Evolutionary conservation across 805 yeast genomes (phyloP).

Genomic region (Yueomyces sp.): DNA sequence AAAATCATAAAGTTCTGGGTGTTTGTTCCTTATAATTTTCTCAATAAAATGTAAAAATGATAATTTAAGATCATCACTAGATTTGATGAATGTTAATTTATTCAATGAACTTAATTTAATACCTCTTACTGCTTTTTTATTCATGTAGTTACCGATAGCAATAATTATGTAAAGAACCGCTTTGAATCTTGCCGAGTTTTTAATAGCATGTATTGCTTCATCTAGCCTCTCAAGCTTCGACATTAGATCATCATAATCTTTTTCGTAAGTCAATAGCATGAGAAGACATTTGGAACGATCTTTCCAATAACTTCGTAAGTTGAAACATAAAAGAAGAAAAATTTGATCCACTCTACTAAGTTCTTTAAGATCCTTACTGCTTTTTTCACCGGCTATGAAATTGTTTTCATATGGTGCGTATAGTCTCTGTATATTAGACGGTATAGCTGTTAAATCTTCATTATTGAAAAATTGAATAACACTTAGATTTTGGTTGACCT

Average conservation of each 20-base stretch:
- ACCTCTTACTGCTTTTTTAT: conserved; percentile 61
- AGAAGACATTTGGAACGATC: conserved; percentile 53
- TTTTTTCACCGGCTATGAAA: conserved; percentile 23
- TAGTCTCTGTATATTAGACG: conserved; percentile 40
- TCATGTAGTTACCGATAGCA: conserved; percentile 71
- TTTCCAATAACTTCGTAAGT: conserved; percentile 58
- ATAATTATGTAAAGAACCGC: conserved; percentile 51
- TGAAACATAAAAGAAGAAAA: conserved; percentile 53
- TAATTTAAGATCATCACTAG: conserved; percentile 49
- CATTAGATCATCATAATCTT: conserved; percentile 51
- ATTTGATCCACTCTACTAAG: conserved; percentile 60
- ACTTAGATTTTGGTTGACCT: conserved; percentile 37
- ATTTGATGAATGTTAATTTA: conserved; percentile 55
- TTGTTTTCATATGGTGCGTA: conserved; percentile 54
- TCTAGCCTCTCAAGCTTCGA: conserved; percentile 44
- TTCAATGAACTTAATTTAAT: conserved; percentile 58
- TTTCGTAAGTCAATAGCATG: conserved; percentile 42
- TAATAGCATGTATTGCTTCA: conserved; percentile 41
- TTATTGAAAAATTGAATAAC: conserved; percentile 58
- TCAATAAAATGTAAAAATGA: conserved; percentile 69
- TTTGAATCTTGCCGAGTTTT: conserved; percentile 39
- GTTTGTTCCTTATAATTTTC: conserved; percentile 47
- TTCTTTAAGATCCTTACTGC: conserved; percentile 35
- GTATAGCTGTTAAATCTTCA: conserved; percentile 48
- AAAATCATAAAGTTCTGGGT: conserved; percentile 50